phyloP scores from a whole-genome alignment of 495 filamentous ascomycete genomes.

The Xylaria telfairii region DNA sequence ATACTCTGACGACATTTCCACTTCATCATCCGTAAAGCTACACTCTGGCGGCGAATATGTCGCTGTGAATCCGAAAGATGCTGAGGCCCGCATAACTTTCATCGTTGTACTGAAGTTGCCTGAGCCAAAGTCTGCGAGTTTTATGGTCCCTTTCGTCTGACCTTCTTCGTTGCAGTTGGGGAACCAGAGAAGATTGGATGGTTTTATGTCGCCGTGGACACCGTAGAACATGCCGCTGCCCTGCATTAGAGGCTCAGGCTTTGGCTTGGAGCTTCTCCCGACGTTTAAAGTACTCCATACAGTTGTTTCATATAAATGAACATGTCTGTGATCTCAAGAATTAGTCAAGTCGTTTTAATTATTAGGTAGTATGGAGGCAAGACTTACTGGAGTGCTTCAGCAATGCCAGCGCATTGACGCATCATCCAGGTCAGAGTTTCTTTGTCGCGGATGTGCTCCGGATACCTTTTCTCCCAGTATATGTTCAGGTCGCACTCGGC shows the following conservation, averaged over 20 bases:
- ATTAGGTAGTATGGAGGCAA: no score
- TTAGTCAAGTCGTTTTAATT: no score
- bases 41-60: conserved; percentile 26
- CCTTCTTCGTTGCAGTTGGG: conserved; percentile 15
- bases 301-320: no score
- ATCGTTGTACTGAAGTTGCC: conserved; percentile 23
- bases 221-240: neutral
- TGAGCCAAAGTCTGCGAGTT: conserved; percentile 27
- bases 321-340: no score
- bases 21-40: conserved; percentile 12
- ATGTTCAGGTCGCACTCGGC: neutral
- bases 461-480: conserved; percentile 1
- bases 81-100: conserved; percentile 12
- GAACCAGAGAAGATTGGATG: conserved; percentile 27
- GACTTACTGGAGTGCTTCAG: no score
- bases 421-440: neutral
- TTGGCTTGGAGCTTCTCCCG: no score
- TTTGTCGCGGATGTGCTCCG: neutral
- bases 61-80: conserved; percentile 1
- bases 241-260: neutral
- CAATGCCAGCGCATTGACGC: neutral
- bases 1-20: conserved; percentile 21
- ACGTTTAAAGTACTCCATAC: no score
- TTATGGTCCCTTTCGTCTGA: conserved; percentile 11
- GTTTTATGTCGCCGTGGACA: neutral